Conservation (phyloP, 352 stramenopile species). For the Pythium sukuiense region DNA sequence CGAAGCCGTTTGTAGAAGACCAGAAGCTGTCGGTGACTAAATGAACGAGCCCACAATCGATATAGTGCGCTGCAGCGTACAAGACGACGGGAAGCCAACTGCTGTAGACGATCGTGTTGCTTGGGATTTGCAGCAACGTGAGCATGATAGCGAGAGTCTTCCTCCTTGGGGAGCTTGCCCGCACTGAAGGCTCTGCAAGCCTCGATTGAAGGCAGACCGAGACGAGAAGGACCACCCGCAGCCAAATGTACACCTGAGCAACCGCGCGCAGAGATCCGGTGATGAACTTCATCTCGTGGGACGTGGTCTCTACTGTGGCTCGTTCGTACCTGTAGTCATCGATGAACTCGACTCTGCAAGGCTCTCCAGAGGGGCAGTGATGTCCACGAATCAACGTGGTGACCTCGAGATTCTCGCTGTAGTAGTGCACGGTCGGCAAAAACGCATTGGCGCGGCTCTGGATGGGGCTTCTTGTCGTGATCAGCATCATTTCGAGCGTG, state of each 20-base stretch:
- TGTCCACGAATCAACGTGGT: conserved; percentile 29
- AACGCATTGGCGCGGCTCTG: not conserved
- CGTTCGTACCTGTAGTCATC: conserved; percentile 61
- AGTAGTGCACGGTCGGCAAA: conserved; percentile 12
- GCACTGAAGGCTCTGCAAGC: not conserved
- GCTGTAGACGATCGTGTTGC: conserved; percentile 54
- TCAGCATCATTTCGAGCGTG: conserved; percentile 15
- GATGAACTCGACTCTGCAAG: conserved; percentile 39
- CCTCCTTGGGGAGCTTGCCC: not conserved
- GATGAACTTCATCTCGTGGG: conserved; percentile 35
- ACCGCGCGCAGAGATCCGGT: conserved; percentile 31
- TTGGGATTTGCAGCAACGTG: conserved; percentile 44
- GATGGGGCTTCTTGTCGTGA: conserved; percentile 8
- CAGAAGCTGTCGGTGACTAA: not conserved
- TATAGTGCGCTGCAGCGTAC: conserved; percentile 39
- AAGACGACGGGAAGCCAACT: conserved; percentile 39
- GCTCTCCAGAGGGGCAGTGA: not conserved
- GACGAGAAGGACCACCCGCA: conserved; percentile 39
- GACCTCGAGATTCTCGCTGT: conserved; percentile 28
- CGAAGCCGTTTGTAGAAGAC: conserved; percentile 10
- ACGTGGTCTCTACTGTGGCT: conserved; percentile 33
- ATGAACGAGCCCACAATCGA: conserved; percentile 42
- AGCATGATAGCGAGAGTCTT: not conserved
- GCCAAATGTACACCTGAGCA: conserved; percentile 49
- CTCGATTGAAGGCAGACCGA: conserved; percentile 28